phyloP scores from a whole-genome alignment of 495 filamentous ascomycete species.

The Podospora pseudoanserina region DNA sequence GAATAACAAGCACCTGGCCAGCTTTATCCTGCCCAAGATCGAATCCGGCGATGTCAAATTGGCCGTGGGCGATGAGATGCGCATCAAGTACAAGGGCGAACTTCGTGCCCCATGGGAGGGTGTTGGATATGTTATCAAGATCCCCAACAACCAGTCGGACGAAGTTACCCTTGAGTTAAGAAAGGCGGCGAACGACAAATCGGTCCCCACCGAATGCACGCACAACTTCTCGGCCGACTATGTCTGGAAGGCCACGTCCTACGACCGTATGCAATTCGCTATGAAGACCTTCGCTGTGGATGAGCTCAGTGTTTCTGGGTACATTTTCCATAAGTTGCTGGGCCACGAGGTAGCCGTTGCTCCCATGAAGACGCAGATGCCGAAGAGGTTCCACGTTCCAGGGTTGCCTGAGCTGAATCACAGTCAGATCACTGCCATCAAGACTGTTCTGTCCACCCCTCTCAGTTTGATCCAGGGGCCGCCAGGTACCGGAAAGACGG shows the following conservation, averaged over 20 bases:
- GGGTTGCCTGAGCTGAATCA: conserved; percentile 93
- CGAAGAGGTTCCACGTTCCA: conserved; percentile 94
- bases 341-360: conserved; percentile 94
- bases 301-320: conserved; percentile 96
- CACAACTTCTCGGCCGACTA: conserved; percentile 98
- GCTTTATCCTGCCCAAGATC: conserved; percentile 93
- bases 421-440: conserved; percentile 95
- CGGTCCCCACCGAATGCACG: conserved; percentile 93
- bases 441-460: conserved; percentile 88
- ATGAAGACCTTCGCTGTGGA: conserved; percentile 99
- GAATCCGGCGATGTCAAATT: conserved; percentile 98
- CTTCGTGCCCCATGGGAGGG: conserved; percentile 94
- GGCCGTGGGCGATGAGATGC: conserved; percentile 98
- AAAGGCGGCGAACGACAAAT: conserved; percentile 71
- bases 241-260: conserved; percentile 99
- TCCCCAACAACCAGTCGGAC: conserved; percentile 98
- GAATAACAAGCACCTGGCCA: conserved; percentile 96
- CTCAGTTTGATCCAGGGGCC: conserved; percentile 95
- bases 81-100: conserved; percentile 92
- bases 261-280: conserved; percentile 97
- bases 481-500: conserved; percentile 96
- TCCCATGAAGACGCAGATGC: conserved; percentile 94
- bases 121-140: conserved; percentile 98
- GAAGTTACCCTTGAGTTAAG: conserved; percentile 95
- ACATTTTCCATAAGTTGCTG: conserved; percentile 96